A percentile compares a stretch with the other conserved stretches of the same genome.
Evolutionary conservation across 2,329 filamentous ascomycete genomes (phyloP).

Genomic region (Epicoccum nigrum): DNA sequence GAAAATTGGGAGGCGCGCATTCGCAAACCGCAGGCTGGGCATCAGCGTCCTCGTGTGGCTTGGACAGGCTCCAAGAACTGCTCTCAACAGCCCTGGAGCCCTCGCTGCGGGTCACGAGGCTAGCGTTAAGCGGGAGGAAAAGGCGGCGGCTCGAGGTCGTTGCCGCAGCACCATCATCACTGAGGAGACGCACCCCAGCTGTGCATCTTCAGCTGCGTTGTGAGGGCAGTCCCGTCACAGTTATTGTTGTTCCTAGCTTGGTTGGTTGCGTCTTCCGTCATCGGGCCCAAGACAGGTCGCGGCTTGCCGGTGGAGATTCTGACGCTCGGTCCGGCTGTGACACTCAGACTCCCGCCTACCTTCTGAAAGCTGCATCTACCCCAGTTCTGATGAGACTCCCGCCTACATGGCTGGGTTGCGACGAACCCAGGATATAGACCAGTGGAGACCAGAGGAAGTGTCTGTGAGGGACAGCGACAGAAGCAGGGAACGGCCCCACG

Average conservation of each 20-base stretch:
- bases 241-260: constrained; percentile 14
- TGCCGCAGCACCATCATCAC: constrained; percentile 36
- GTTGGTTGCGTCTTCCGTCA: constrained; percentile 5
- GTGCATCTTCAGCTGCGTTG: constrained; percentile 25
- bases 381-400: constrained; percentile 46
- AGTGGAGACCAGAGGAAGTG: constrained; percentile 52
- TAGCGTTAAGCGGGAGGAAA: constrained; percentile 13
- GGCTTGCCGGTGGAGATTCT: constrained; percentile 30
- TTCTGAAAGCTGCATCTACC: constrained; percentile 44
- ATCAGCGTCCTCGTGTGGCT: background rate
- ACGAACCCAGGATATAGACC: constrained; percentile 51
- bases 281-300: constrained; percentile 21
- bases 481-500: constrained; percentile 32
- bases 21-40: background rate
- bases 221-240: constrained; percentile 17
- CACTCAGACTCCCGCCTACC: constrained; percentile 43
- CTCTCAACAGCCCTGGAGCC: constrained; percentile 2
- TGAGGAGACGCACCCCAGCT: constrained; percentile 29
- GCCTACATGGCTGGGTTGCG: constrained; percentile 53
- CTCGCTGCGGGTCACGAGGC: constrained; percentile 26
- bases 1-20: background rate
- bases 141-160: constrained; percentile 30
- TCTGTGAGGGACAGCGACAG: constrained; percentile 42
- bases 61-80: constrained; percentile 9
- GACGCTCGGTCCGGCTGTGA: constrained; percentile 46